Evolutionary conservation across 2,329 filamentous ascomycete species (phyloP), one percentile per base, ranked within the genome.

Genomic region (Arthroderma sp.): DNA sequence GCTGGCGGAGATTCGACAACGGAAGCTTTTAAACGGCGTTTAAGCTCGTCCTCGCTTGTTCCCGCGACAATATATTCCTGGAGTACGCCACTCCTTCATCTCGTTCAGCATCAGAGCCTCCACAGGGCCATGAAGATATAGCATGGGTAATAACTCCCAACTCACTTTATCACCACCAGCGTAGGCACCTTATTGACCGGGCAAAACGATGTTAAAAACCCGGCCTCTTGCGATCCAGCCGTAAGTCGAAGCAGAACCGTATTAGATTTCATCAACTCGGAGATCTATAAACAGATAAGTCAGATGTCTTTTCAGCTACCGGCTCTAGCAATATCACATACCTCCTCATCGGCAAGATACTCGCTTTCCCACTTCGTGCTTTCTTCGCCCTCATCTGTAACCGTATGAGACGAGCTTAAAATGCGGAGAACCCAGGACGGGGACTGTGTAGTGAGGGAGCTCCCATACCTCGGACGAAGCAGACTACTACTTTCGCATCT

Each of bases 171-270:
- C 8, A 42, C 38, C n/a, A 49, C 38, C 6, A 94, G 65, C 1
- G 83, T 83, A 0, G 89, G 88, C n/a, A 78, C 78, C 52, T 78
- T 78, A 1, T 77, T 74, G n/a, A 94, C 68, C 0, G 86, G 84
- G 55, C 86, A 93, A 56, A 94, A 84, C 38, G 85, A 84, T 6
- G 80, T 75, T 9, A 96, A 70, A 56, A 86, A 93, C 4, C 76
- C 79, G 6, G 86, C 86, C 67, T 94, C 87, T 52, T 83, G 75
- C 1, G 83, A 87, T 22, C 81, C 84, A 11, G 80, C 78, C 31
- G 72, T 64, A 22, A 95, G 70, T 42, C 81, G 77, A 22, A 95
- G 69, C 5, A 82, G 66, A 15, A 95, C 71, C 2, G 85, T 75
- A 56, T 80, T 76, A 32, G 72, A 67, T 28, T 69, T 64, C 46